Conservation (phyloP, 2,329 filamentous ascomycete genomes). For the Venturia effusa region DNA sequence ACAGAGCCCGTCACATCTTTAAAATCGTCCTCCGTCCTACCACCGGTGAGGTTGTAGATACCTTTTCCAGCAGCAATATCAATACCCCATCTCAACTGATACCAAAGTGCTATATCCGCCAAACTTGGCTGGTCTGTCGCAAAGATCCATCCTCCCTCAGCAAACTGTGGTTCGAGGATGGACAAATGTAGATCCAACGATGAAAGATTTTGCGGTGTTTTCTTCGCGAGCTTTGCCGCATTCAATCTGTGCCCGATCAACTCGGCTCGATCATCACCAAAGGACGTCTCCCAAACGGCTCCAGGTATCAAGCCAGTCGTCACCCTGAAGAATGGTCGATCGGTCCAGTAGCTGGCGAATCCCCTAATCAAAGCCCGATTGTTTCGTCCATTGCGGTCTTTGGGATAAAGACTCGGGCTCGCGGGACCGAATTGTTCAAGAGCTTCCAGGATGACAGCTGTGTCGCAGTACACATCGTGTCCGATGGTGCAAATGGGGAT, state of each 20-base stretch:
- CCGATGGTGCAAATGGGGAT: slow-evolving; percentile 24
- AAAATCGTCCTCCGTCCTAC: slow-evolving; percentile 20
- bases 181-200: slow-evolving; percentile 27
- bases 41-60: slow-evolving; percentile 25
- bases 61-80: slow-evolving; percentile 27
- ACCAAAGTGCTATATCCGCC: slow-evolving; percentile 28
- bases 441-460: slow-evolving; percentile 24
- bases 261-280: slow-evolving; percentile 27
- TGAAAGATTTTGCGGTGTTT: slow-evolving; percentile 27
- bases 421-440: slow-evolving; percentile 22
- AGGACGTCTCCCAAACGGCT: slow-evolving; percentile 27
- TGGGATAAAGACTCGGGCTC: slow-evolving; percentile 24
- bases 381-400: slow-evolving; percentile 20
- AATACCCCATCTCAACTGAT: slow-evolving; percentile 28
- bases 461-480: slow-evolving; percentile 25
- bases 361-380: slow-evolving; percentile 27
- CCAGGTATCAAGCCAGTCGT: slow-evolving; percentile 31
- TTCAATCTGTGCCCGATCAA: slow-evolving; percentile 30
- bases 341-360: slow-evolving; percentile 31
- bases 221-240: slow-evolving; percentile 27
- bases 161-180: slow-evolving; percentile 27
- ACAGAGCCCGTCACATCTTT: slow-evolving; percentile 18
- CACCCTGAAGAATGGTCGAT: slow-evolving; percentile 28
- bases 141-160: slow-evolving; percentile 23
- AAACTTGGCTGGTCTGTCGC: slow-evolving; percentile 24